Base-by-base conservation (phyloP, 352 stramenopile species). In the Plasmopara muralis region DNA sequence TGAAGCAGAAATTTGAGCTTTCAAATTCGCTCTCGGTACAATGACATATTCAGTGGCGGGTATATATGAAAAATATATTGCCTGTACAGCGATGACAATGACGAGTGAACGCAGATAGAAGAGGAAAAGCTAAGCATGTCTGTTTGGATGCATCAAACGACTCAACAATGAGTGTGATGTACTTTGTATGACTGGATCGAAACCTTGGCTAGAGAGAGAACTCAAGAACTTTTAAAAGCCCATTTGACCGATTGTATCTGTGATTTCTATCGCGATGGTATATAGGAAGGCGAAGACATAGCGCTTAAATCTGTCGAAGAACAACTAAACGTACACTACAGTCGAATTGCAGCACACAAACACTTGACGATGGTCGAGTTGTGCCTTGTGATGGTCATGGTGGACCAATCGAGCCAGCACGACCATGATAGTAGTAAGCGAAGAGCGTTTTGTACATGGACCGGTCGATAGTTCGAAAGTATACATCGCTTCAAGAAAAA, bases 311-410 rank as follows among this genome's bases (percentile, higher is more conserved):
- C 50, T n/a, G 50, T 18, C 10, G 47, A 34, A 34, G 5, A 14
- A 31, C 50, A 57, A 15, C 40, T 55, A 16, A 25, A 57, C 15
- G 50, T 57, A 28, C 33, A 50, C 33, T 57, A 57, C 14, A 57
- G 41, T 33, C 18, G 33, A 39, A 49, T 57, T 18, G 6, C 18
- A 7, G 50, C 50, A 12, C 50, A 57, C 6, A 44, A n/a, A 55
- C 7, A 55, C 34, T 47, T 47, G 25, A 35, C 34, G 25, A 47
- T 37, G 20, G 42, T 37, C 25, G 42, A 47, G 42, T 47, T 47
- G 42, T 47, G 34, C 34, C 42, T 47, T 47, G 33, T 47, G 42
- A 29, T 47, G 42, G 42, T 47, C 18, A 33, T 35, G 42, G 20
- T 25, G 20, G 20, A 25, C 20, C 20, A 3, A 25, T 25, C 20